phyloP scores from a whole-genome alignment of 1,284 basidiomycete genomes.

The Apiotrichum mycotoxinovorans region DNA sequence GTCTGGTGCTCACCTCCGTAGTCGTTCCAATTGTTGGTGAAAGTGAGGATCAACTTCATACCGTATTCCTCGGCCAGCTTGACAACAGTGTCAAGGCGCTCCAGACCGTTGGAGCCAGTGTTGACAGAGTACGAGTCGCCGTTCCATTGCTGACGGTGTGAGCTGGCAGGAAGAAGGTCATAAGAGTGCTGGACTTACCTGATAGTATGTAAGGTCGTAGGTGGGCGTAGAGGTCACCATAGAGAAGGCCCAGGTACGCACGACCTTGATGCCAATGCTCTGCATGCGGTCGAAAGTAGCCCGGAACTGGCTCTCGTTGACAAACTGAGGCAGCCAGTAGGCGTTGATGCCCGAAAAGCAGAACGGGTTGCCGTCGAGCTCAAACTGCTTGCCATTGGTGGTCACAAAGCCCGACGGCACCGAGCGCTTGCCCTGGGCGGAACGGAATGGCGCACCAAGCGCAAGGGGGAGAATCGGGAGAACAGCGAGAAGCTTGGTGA shows the following conservation, averaged over 20 bases:
- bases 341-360: not conserved
- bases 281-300: not conserved
- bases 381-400: not conserved
- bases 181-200: too few species aligned
- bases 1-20: not conserved
- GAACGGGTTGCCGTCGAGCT: not conserved
- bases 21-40: slow-evolving; percentile 1
- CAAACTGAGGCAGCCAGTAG: not conserved
- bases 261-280: not conserved
- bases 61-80: not conserved
- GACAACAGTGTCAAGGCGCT: not conserved
- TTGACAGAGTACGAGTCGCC: not conserved
- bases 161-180: not conserved
- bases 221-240: not conserved
- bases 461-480: not conserved
- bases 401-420: not conserved
- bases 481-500: not conserved
- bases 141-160: not conserved
- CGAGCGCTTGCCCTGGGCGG: not conserved
- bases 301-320: not conserved
- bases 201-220: not conserved
- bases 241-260: not conserved
- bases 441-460: not conserved
- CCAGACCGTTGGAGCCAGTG: slow-evolving; percentile 1
- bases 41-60: slow-evolving; percentile 2